Conservation (phyloP, 192 early-diverging fungal genomes). For the Chytriomyces sp. region DNA sequence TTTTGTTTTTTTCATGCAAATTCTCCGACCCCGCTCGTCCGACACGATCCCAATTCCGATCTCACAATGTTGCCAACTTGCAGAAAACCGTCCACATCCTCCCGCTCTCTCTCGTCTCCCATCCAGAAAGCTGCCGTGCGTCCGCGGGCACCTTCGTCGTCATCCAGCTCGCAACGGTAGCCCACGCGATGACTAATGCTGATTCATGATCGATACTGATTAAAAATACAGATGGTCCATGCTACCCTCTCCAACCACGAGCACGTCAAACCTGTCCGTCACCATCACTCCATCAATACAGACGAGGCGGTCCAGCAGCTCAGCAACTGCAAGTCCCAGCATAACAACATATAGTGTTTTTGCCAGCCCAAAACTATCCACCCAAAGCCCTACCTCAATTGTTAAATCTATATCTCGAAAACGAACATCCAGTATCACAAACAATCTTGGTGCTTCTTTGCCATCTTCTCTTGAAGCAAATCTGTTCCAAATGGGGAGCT, state of each 20-base stretch:
- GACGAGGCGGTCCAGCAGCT: not conserved
- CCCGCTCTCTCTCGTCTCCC: not conserved
- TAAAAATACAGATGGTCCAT: constrained; percentile 17
- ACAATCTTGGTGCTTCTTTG: not conserved
- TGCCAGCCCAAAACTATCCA: constrained; percentile 20
- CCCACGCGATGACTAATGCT: not conserved
- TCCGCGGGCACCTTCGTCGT: not conserved
- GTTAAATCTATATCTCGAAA: not conserved
- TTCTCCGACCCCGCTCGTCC: not conserved
- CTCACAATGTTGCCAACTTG: not conserved
- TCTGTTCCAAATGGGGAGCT: not conserved
- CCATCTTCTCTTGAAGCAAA: constrained; percentile 25
- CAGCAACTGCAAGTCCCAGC: not conserved
- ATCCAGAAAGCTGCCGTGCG: not conserved
- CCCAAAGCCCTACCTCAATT: not conserved
- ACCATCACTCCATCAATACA: not conserved
- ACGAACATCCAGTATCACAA: constrained; percentile 23
- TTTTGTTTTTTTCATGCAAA: constrained; percentile 15
- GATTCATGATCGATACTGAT: not conserved
- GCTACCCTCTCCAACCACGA: not conserved
- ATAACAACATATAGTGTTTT: not conserved
- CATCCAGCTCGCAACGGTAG: not conserved
- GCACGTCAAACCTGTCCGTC: not conserved
- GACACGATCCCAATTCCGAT: not conserved
- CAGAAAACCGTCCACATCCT: not conserved